Evolutionary conservation across 192 early-diverging fungal genomes (phyloP).

Genomic region (Linnemannia exigua): DNA sequence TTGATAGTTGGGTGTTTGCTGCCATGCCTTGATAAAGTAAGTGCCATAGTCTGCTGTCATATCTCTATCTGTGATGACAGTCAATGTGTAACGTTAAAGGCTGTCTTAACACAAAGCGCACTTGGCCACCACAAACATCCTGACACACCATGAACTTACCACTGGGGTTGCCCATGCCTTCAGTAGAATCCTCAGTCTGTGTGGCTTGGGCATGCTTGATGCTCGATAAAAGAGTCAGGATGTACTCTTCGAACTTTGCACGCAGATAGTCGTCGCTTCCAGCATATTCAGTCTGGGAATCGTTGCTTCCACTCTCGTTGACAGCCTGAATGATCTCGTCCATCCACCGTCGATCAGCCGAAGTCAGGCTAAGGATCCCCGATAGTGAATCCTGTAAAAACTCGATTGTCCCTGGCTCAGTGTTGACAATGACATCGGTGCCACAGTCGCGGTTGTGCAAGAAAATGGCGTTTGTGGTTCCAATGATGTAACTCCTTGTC

Average conservation of each 20-base stretch:
- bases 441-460: slow-evolving; percentile 77
- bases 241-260: slow-evolving; percentile 81
- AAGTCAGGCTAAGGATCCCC: slow-evolving; percentile 67
- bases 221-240: slow-evolving; percentile 75
- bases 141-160: slow-evolving; percentile 18
- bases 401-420: slow-evolving; percentile 80
- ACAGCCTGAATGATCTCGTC: slow-evolving; percentile 82
- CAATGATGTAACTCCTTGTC: slow-evolving; percentile 80
- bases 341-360: slow-evolving; percentile 83
- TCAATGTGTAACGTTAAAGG: not conserved
- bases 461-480: slow-evolving; percentile 87
- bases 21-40: slow-evolving; percentile 76
- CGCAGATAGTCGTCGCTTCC: slow-evolving; percentile 87
- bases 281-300: slow-evolving; percentile 77
- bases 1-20: slow-evolving; percentile 73
- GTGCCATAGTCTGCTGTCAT: slow-evolving; percentile 75
- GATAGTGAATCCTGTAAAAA: slow-evolving; percentile 73
- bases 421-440: slow-evolving; percentile 83
- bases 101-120: too few species aligned
- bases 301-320: slow-evolving; percentile 65
- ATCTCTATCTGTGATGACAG: slow-evolving; percentile 59
- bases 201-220: slow-evolving; percentile 68
- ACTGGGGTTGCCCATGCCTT: slow-evolving; percentile 30
- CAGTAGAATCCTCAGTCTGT: slow-evolving; percentile 41
- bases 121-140: not conserved